Evolutionary conservation across 805 yeast species (phyloP).

Genomic region (Starmerella davenportii): DNA sequence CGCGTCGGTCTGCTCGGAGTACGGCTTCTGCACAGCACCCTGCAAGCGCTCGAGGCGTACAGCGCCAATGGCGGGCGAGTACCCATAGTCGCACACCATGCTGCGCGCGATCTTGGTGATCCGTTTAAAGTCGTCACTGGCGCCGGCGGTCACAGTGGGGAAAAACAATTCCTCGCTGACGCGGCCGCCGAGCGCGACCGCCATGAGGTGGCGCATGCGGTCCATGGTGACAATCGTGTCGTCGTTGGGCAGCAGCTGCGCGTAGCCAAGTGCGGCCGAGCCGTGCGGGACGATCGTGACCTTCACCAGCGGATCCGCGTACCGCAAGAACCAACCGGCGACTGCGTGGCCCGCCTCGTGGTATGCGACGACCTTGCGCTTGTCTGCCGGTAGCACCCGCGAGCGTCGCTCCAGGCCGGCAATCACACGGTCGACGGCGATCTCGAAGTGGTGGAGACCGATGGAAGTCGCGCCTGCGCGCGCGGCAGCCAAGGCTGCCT

Average conservation of each 20-base stretch:
- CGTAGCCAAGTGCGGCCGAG: constrained; percentile 89
- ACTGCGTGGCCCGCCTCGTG: constrained; percentile 97
- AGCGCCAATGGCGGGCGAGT: constrained; percentile 67
- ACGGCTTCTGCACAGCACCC: constrained; percentile 42
- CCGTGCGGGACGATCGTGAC: constrained; percentile 94
- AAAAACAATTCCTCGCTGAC: constrained; percentile 83
- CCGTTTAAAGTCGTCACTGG: constrained; percentile 80
- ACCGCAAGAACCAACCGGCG: constrained; percentile 79
- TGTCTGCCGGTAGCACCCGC: constrained; percentile 57
- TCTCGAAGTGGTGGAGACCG: constrained; percentile 59
- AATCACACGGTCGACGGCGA: constrained; percentile 83
- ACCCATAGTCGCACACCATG: constrained; percentile 77
- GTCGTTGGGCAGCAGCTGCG: constrained; percentile 85
- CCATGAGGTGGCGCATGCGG: constrained; percentile 68
- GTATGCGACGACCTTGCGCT: constrained; percentile 72
- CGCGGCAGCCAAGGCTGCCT: constrained; percentile 87
- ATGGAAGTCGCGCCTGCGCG: constrained; percentile 49
- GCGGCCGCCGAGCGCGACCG: constrained; percentile 88
- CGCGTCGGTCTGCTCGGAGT: constrained; percentile 53
- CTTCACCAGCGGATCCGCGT: constrained; percentile 78
- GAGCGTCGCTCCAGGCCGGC: constrained; percentile 87
- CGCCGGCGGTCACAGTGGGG: constrained; percentile 76
- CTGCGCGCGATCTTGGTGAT: constrained; percentile 75
- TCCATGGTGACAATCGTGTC: constrained; percentile 58
- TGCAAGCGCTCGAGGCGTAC: constrained; percentile 32